A percentile compares a stretch with the other conserved stretches of the same genome.
phyloP scores from a whole-genome alignment of 495 filamentous ascomycete genomes.

The Penicillium canescens region DNA sequence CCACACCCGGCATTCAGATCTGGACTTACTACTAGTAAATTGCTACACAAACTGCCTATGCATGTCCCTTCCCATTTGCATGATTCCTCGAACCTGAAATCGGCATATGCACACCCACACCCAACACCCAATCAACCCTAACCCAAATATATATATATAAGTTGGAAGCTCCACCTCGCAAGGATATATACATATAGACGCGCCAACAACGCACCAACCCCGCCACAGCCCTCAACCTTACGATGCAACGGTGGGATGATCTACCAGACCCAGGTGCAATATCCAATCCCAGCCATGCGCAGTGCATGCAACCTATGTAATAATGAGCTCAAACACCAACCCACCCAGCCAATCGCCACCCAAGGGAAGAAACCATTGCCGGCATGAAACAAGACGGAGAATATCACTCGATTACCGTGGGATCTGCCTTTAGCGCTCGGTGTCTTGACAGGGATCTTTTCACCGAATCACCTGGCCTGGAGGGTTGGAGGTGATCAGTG shows the following conservation, averaged over 20 bases:
- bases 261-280: slow-evolving; percentile 4
- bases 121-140: no score
- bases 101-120: no score
- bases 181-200: background rate
- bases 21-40: slow-evolving; percentile 6
- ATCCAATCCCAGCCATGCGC: background rate
- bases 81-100: no score
- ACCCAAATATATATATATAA: no score
- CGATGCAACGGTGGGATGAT: slow-evolving; percentile 30
- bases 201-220: background rate
- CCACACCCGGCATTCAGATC: slow-evolving; percentile 22
- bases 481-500: no score
- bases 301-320: background rate
- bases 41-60: background rate
- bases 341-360: slow-evolving; percentile 5
- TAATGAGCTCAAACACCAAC: background rate
- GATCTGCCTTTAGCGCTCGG: slow-evolving; percentile 26
- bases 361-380: slow-evolving; percentile 21
- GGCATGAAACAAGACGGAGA: slow-evolving; percentile 2
- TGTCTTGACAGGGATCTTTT: background rate
- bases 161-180: no score
- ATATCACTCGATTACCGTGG: slow-evolving; percentile 19
- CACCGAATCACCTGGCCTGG: no score
- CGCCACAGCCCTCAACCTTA: background rate
- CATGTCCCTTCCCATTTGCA: background rate